Percentiles rank a stretch among this genome's conserved stretches.
These are phyloP conservation scores for Phytophthora megakarya DNA, from an alignment of 352 stramenopile species.

Conservation along the genomic window DNA sequence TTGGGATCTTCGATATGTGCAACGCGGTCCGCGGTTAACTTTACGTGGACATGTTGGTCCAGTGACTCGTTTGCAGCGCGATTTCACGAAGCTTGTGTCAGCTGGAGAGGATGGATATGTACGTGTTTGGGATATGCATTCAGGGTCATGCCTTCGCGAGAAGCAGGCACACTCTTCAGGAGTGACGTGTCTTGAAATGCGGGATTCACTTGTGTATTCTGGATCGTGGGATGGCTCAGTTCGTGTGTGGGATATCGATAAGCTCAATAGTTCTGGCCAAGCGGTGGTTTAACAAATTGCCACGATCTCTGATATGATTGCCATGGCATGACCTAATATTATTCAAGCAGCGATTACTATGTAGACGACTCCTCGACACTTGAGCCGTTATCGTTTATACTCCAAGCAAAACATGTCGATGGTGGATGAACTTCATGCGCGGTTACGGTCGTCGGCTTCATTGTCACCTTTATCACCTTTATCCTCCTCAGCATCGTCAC, in stretches of 20 bases:
- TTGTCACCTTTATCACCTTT: constrained; percentile 13
- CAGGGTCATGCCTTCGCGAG: constrained; percentile 66
- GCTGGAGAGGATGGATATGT: constrained; percentile 75
- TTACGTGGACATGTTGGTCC: constrained; percentile 54
- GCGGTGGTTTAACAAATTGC: constrained; percentile 15
- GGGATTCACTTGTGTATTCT: constrained; percentile 70
- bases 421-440: neutral
- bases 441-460: constrained; percentile 10
- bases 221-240: constrained; percentile 78
- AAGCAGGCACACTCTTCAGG: constrained; percentile 60
- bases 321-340: neutral
- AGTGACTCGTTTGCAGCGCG: constrained; percentile 71
- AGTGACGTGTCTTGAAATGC: constrained; percentile 66
- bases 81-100: constrained; percentile 84
- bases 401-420: constrained; percentile 8
- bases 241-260: constrained; percentile 72
- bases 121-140: constrained; percentile 83
- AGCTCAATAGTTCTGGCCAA: constrained; percentile 28
- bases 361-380: neutral
- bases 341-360: neutral
- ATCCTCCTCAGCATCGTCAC: constrained; percentile 19
- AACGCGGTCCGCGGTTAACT: constrained; percentile 66
- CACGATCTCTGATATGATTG: neutral
- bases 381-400: constrained; percentile 1
- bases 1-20: constrained; percentile 81